phyloP scores from a whole-genome alignment of 176 grass and related monocot species.

The Metroxylon sagu region DNA sequence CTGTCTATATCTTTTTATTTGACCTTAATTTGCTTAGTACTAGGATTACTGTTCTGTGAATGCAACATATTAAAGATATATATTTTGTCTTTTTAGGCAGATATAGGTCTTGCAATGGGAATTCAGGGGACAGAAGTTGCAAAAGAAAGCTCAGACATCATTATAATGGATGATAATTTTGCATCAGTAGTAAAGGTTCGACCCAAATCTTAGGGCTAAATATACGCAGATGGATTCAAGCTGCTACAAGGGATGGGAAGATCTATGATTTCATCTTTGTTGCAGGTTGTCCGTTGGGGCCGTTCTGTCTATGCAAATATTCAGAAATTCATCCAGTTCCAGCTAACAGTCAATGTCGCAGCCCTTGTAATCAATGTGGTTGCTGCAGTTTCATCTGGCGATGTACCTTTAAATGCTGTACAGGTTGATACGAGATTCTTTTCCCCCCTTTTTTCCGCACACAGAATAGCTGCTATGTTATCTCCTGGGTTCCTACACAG shows the following conservation, averaged over 20 bases:
- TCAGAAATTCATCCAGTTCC: constrained; percentile 98
- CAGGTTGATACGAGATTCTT: constrained; percentile 36
- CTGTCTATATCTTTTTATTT: background rate
- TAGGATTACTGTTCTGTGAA: background rate
- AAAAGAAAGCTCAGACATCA: constrained; percentile 98
- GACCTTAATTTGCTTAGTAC: too few species aligned
- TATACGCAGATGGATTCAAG: too few species aligned
- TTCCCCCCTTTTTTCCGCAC: too few species aligned
- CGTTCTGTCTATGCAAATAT: constrained; percentile 95
- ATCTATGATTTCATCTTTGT: constrained; percentile 3
- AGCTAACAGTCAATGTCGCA: constrained; percentile 92
- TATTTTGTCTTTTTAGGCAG: constrained; percentile 57
- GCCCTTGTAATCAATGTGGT: constrained; percentile 97
- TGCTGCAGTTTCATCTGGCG: constrained; percentile 79
- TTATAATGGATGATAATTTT: constrained; percentile 97
- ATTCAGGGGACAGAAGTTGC: constrained; percentile 98
- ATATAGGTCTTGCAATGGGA: constrained; percentile 98
- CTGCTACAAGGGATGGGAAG: background rate
- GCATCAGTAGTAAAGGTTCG: constrained; percentile 82
- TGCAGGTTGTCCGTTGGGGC: constrained; percentile 92
- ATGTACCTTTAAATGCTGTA: constrained; percentile 94
- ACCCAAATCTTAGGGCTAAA: too few species aligned
- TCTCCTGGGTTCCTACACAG: too few species aligned
- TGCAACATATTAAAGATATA: background rate
- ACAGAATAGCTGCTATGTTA: too few species aligned